Conservation (phyloP, 2,329 filamentous ascomycete species). For the Colletotrichum somersetense region DNA sequence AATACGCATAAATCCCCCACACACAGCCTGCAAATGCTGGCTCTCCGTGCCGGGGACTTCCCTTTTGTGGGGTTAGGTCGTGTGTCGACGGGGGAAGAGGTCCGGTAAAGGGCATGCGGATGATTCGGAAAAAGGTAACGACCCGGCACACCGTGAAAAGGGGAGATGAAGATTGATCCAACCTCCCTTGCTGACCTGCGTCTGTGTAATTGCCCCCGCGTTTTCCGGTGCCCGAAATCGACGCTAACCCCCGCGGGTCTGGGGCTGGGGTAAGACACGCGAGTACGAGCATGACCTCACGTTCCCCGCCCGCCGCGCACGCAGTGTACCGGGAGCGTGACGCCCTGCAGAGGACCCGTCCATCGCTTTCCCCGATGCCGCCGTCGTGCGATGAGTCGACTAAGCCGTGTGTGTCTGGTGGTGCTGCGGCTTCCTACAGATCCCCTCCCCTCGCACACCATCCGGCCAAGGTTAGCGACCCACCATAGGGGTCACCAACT, state of each 20-base stretch:
- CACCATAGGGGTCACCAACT: slow-evolving; percentile 72
- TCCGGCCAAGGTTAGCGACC: slow-evolving; percentile 55
- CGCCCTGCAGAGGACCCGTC: not conserved
- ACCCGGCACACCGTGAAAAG: not conserved
- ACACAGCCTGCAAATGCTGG: slow-evolving; percentile 21
- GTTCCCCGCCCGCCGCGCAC: slow-evolving; percentile 6
- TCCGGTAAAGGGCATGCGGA: slow-evolving; percentile 14
- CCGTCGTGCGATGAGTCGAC: slow-evolving; percentile 13
- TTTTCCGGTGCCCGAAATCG: slow-evolving; percentile 34
- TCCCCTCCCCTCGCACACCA: not conserved
- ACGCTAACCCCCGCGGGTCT: slow-evolving; percentile 37
- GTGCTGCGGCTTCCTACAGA: not conserved
- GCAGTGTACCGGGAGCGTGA: not conserved
- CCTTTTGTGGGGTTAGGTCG: slow-evolving; percentile 16
- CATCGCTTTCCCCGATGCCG: not conserved
- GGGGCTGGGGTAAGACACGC: slow-evolving; percentile 33
- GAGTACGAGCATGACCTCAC: slow-evolving; percentile 24
- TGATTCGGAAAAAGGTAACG: slow-evolving; percentile 30
- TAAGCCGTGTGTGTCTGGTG: slow-evolving; percentile 11
- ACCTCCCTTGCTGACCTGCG: slow-evolving; percentile 10
- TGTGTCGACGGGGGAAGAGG: slow-evolving; percentile 4
- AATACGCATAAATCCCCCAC: slow-evolving; percentile 23
- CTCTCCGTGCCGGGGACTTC: slow-evolving; percentile 11
- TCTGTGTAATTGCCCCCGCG: slow-evolving; percentile 28
- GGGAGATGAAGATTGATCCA: slow-evolving; percentile 19